These are phyloP conservation scores for Ustulina deusta DNA, from an alignment of 2,329 filamentous ascomycete species.

Conservation along the genomic window DNA sequence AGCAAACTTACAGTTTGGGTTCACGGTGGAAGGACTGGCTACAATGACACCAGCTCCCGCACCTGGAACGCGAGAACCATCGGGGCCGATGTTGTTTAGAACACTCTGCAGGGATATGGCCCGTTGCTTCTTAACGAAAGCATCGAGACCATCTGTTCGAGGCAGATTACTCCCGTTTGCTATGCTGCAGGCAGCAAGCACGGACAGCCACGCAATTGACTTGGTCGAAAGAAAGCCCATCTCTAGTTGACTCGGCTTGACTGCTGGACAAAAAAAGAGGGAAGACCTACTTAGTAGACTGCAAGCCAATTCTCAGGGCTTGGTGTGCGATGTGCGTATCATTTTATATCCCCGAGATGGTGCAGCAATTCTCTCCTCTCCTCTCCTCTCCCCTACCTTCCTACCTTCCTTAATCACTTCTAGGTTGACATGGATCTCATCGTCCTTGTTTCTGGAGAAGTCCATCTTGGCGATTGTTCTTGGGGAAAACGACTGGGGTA, in stretches of 20 bases:
- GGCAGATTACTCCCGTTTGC: constrained; percentile 26
- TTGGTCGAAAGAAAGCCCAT: constrained; percentile 36
- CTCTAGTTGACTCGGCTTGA: constrained; percentile 20
- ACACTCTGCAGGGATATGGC: constrained; percentile 62
- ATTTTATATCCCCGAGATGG: constrained; percentile 22
- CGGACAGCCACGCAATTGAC: constrained; percentile 32
- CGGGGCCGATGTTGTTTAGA: constrained; percentile 66
- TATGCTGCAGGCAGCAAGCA: constrained; percentile 31
- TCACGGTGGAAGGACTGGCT: constrained; percentile 65
- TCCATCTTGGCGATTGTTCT: constrained; percentile 26
- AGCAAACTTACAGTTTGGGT: constrained; percentile 63
- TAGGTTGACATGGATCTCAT: constrained; percentile 22
- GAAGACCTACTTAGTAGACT: no score
- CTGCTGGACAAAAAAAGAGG: constrained; percentile 6
- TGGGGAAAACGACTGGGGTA: constrained; percentile 27
- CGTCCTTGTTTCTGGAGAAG: constrained; percentile 23
- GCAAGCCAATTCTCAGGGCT: not conserved
- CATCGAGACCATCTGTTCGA: constrained; percentile 27
- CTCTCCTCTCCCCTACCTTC: not conserved
- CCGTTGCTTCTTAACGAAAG: constrained; percentile 59
- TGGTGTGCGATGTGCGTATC: constrained; percentile 1
- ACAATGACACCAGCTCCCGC: constrained; percentile 64
- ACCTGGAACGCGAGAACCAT: constrained; percentile 60
- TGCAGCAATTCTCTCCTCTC: constrained; percentile 13
- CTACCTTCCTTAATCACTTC: constrained; percentile 5